Conservation (phyloP, 2,329 filamentous ascomycete genomes). For the Capronia americana region DNA sequence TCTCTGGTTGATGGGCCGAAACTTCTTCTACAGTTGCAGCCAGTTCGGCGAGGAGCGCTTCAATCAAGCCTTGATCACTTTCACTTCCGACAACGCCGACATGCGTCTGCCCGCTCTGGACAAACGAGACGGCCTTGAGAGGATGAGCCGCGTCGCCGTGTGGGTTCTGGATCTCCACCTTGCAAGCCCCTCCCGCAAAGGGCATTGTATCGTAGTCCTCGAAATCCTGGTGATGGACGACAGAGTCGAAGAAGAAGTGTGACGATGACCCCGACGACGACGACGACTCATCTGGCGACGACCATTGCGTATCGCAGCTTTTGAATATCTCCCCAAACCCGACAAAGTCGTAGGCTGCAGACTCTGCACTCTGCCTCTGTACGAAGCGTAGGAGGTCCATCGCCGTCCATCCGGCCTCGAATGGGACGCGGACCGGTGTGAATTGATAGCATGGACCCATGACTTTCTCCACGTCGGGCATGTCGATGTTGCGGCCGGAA, state of each 20-base stretch:
- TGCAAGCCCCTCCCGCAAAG: slow-evolving; percentile 46
- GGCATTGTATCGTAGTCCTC: slow-evolving; percentile 64
- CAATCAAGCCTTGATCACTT: slow-evolving; percentile 48
- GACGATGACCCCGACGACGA: neutral
- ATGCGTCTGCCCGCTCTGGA: slow-evolving; percentile 58
- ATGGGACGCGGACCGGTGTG: slow-evolving; percentile 67
- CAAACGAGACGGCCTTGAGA: slow-evolving; percentile 68
- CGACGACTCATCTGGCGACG: too few species aligned
- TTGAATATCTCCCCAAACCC: slow-evolving; percentile 62
- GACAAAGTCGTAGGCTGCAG: slow-evolving; percentile 62
- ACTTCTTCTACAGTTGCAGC: neutral
- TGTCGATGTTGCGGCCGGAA: slow-evolving; percentile 66
- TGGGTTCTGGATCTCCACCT: slow-evolving; percentile 67
- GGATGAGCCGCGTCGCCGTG: slow-evolving; percentile 62
- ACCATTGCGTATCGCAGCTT: slow-evolving; percentile 54
- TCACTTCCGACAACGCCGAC: slow-evolving; percentile 67
- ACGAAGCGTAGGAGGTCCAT: slow-evolving; percentile 60
- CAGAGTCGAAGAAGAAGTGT: slow-evolving; percentile 58
- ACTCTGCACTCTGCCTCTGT: slow-evolving; percentile 63
- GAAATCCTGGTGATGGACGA: slow-evolving; percentile 64
- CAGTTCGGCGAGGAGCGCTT: neutral
- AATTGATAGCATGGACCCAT: slow-evolving; percentile 73
- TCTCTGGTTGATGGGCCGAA: neutral
- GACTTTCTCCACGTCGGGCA: slow-evolving; percentile 62
- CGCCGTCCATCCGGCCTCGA: slow-evolving; percentile 59